Percentiles rank a stretch among this genome's conserved stretches.
These are phyloP conservation scores for Heritiera fomes DNA, from an alignment of 345 rosid species.

Conservation along the genomic window DNA sequence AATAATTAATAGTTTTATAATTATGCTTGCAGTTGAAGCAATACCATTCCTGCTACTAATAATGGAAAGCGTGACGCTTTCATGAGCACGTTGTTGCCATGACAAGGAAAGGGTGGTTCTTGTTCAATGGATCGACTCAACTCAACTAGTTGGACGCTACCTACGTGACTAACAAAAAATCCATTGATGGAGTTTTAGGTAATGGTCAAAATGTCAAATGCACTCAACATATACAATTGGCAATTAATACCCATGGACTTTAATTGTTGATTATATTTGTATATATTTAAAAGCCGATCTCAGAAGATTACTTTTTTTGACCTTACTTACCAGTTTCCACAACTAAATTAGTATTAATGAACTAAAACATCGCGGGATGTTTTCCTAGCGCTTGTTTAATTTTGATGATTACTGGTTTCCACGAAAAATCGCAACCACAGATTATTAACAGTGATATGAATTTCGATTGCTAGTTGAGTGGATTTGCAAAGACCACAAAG, in stretches of 20 bases:
- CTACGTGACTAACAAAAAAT: background rate
- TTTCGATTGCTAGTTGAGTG: slow-evolving; percentile 14
- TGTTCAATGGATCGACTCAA: background rate
- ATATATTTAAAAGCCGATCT: no score
- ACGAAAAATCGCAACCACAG: no score
- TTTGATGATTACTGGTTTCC: background rate
- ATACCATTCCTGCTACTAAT: background rate
- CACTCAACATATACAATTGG: background rate
- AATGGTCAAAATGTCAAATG: background rate
- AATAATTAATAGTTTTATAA: no score
- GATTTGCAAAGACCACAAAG: slow-evolving; percentile 20
- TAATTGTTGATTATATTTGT: no score
- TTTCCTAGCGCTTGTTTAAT: background rate
- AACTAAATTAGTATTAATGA: background rate
- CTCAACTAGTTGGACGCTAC: background rate
- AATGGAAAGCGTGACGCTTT: background rate
- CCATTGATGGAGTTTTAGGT: background rate
- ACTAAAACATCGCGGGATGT: background rate
- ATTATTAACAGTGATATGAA: background rate
- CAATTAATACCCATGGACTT: background rate
- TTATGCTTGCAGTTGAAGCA: background rate
- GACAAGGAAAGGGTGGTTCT: background rate
- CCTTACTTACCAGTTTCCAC: background rate
- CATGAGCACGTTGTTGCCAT: background rate
- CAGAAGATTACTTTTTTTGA: background rate